These are phyloP conservation scores for Phycomyces blakesleeanus DNA, from an alignment of 192 early-diverging fungal genomes.

Conservation along the genomic window DNA sequence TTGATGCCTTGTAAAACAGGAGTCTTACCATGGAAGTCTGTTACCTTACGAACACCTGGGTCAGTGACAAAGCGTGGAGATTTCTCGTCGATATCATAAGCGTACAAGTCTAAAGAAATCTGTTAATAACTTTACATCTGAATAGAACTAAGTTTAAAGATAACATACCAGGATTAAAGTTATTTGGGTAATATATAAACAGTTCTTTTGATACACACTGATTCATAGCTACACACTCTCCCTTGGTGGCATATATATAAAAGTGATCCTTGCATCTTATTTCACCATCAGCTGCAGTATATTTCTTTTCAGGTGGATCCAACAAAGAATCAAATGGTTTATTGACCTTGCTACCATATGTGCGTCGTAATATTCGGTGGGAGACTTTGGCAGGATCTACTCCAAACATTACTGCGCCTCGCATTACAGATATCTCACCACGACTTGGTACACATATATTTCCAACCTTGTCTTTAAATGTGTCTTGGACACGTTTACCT, in stretches of 20 bases:
- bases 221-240: constrained; percentile 25
- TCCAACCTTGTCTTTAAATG: constrained; percentile 27
- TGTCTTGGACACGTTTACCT: constrained; percentile 28
- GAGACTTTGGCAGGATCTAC: constrained; percentile 33
- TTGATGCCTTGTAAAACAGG: background rate
- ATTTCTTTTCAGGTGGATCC: constrained; percentile 37
- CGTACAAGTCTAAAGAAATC: constrained; percentile 3
- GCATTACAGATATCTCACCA: constrained; percentile 45
- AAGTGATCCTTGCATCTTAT: constrained; percentile 39
- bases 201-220: too few species aligned
- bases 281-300: constrained; percentile 37
- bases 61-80: constrained; percentile 1
- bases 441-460: constrained; percentile 39
- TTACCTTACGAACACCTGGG: constrained; percentile 2
- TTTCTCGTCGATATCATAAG: background rate
- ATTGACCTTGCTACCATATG: constrained; percentile 42
- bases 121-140: too few species aligned
- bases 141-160: too few species aligned
- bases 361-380: constrained; percentile 35
- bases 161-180: too few species aligned
- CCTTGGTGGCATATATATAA: constrained; percentile 36
- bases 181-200: too few species aligned
- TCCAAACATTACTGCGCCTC: constrained; percentile 45
- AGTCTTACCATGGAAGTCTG: constrained; percentile 8
- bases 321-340: constrained; percentile 41